Base-by-base conservation (phyloP, 164 flowering plant genomes). In the Chimonanthus praecox region DNA sequence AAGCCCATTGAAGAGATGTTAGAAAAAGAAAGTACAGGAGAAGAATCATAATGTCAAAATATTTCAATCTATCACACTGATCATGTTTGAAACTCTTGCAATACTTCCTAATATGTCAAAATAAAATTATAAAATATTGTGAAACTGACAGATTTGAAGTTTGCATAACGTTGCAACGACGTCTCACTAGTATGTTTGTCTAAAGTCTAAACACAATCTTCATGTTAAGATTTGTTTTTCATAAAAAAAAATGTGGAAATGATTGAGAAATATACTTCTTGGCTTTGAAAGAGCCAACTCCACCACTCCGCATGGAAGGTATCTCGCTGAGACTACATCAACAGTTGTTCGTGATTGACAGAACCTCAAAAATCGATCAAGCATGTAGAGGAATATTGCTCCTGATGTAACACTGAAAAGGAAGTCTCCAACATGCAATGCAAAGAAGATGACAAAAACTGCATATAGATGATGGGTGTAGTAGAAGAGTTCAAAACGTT, bases 401-500 rank as follows among this genome's bases (percentile, higher is more conserved):
- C 88, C 95, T 69, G 90, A 89, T 60, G 83, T 82, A 16, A 85
- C 82, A 67, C 86, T 80, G 83, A 91, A 92, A 21, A 85, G 67
- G 68, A 80, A 86, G 73, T 90, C 92, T 18, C 98, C 94, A 76
- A 89, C 88, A 73, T 94, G 98, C 83, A 91, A 75, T 44, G 93
- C 95, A 68, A 90, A 77, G 83, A 88, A 89, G 71, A 94, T 72
- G 2, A 92, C 80, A 78, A 92, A 92, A 58, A 90, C 83, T 33
- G 87, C 72, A 69, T 94, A 94, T 15, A 94, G 86, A 73, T 94
- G 97, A 81, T 94, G 98, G 6, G 97, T 92, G 84, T 91, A 94
- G 83, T 87, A 94, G 86, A 94, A 94, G 66, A 92, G 62, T 84
- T 94, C 97, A 63, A 94, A 94, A 33, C 82, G 80, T 21, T 72